These are phyloP conservation scores for Starmerella kuoi DNA, from an alignment of 805 yeast genomes.

Conservation along the genomic window DNA sequence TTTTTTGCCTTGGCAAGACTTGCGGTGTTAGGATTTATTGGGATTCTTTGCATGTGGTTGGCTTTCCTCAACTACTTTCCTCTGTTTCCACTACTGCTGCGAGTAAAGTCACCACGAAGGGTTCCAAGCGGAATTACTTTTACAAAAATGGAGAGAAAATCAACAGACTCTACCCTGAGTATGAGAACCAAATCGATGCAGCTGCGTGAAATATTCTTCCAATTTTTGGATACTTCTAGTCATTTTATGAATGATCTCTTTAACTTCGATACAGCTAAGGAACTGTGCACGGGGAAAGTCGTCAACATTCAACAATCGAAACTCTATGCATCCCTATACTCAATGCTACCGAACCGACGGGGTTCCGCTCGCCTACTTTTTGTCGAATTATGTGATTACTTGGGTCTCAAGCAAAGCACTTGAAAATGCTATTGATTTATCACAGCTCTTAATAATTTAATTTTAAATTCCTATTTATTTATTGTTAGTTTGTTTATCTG, in stretches of 20 bases:
- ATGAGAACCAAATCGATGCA: constrained; percentile 38
- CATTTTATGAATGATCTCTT: constrained; percentile 6
- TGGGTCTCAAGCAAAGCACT: neutral
- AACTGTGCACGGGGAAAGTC: constrained; percentile 38
- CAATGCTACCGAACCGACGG: constrained; percentile 38
- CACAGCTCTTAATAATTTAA: too few relatives aligned
- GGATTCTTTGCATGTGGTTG: constrained; percentile 45
- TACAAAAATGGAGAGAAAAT: neutral
- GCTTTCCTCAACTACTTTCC: constrained; percentile 75
- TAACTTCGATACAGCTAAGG: constrained; percentile 29
- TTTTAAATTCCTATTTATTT: too few relatives aligned
- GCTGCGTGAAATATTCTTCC: constrained; percentile 37
- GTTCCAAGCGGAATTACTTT: constrained; percentile 48
- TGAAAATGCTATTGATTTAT: too few relatives aligned
- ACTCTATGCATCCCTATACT: constrained; percentile 41
- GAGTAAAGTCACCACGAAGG: constrained; percentile 65
- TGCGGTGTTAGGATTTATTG: constrained; percentile 37
- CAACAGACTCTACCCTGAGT: constrained; percentile 1
- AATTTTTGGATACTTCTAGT: constrained; percentile 28
- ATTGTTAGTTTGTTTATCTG: too few relatives aligned
- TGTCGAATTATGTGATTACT: constrained; percentile 8
- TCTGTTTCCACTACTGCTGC: constrained; percentile 62
- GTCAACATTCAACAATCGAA: constrained; percentile 37
- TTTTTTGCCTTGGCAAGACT: constrained; percentile 55
- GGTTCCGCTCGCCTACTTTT: constrained; percentile 22